Base-by-base conservation (phyloP, 2,329 filamentous ascomycete genomes). In the Dendryphion nanum region DNA sequence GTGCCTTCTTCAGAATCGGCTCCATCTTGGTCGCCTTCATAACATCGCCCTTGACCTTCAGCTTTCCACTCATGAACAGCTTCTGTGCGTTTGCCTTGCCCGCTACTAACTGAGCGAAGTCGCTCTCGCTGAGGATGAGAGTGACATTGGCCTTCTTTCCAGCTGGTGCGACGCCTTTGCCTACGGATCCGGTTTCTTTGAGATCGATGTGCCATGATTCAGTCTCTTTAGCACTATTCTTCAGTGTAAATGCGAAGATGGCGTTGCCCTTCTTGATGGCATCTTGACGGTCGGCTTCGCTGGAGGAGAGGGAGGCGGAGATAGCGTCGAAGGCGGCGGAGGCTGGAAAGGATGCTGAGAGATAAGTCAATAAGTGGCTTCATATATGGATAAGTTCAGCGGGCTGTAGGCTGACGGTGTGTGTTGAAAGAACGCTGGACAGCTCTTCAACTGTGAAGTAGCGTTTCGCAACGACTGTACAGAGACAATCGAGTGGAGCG, bases 1-100 rank as follows among this genome's bases (percentile, higher is more conserved):
- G 55, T 30, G 57, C 61, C 55, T 62, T 64, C 57, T 64, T 66
- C n/a, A 66, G 30, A 23, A 97, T 85, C 28, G 89, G 86, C 71
- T 96, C 89, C 71, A 96, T 81, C 82, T 94, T 95, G 44, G 90
- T 96, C 24, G 93, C 86, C 81, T 96, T 96, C 91, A 97, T 97
- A 45, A 97, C 82, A 67, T 97, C 89, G 48, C 93, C 93, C 81
- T 89, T 94, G 66, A 97, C 81, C 86, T 97, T 98, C 63, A 98
- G 77, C 78, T 95, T 96, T 59, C 93, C 93, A n/a, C 81, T 81
- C 91, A 98, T 97, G 74, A 97, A 96, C 49, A 98, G 74, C 55
- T 84, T 83, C 77, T 98, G 93, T 40, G 93, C 89, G 64, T 96
- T 95, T 57, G 87, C 89, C 75, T 94, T 89, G 64, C 93, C 93